Percentiles rank a stretch among this genome's conserved stretches.
Conservation (phyloP, 495 filamentous ascomycete genomes). For the Aspergillus nidulans region DNA sequence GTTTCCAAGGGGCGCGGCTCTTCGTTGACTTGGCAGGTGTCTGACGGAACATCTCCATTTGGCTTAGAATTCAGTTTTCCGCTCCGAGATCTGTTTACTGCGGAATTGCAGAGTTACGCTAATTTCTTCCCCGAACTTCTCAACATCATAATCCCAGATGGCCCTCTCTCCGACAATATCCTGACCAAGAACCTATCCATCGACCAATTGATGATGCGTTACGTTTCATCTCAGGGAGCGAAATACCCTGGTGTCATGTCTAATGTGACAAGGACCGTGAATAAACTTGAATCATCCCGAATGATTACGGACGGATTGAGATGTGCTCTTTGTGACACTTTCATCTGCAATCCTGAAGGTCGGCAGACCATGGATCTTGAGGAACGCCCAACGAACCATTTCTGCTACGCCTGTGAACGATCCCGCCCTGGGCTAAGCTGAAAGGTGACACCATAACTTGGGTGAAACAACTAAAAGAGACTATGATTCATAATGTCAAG, state of each 20-base stretch:
- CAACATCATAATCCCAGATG: conserved; percentile 42
- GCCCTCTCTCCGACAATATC: conserved; percentile 43
- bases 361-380: too few species aligned
- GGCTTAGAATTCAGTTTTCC: conserved; percentile 63
- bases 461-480: too few species aligned
- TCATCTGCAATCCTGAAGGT: conserved; percentile 28
- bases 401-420: conserved; percentile 59
- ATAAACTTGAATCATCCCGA: conserved; percentile 55
- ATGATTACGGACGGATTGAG: conserved; percentile 11
- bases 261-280: conserved; percentile 85
- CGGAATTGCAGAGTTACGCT: conserved; percentile 66
- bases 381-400: conserved; percentile 5
- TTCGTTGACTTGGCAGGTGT: conserved; percentile 72
- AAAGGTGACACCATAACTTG: too few species aligned
- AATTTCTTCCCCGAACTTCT: conserved; percentile 50
- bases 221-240: conserved; percentile 80
- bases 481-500: neutral
- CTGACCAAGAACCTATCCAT: conserved; percentile 67
- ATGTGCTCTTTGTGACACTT: conserved; percentile 43
- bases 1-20: conserved; percentile 88
- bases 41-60: conserved; percentile 64
- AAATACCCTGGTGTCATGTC: conserved; percentile 89
- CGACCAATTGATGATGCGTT: conserved; percentile 83
- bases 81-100: conserved; percentile 74
- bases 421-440: conserved; percentile 39